A percentile compares a stretch with the other conserved stretches of the same genome.
Evolutionary conservation across 2,329 filamentous ascomycete genomes (phyloP).

Genomic region (Orbilia oligospora): DNA sequence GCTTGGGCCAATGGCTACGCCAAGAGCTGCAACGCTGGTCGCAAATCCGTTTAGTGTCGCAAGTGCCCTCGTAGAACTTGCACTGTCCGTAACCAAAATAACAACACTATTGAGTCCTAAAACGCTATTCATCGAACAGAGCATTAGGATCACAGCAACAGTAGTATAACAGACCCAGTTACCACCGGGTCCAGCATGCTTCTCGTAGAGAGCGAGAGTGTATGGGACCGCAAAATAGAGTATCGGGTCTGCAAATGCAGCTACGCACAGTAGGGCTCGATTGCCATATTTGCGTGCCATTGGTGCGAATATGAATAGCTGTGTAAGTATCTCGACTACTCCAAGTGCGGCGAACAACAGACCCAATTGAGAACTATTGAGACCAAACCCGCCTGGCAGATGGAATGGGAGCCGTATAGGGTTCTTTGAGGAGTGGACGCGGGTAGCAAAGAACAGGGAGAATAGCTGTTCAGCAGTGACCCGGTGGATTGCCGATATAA

Average conservation of each 20-base stretch:
- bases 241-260: slow-evolving; percentile 25
- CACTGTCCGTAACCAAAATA: slow-evolving; percentile 42
- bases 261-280: slow-evolving; percentile 8
- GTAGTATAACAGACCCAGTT: slow-evolving; percentile 28
- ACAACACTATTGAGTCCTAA: slow-evolving; percentile 39
- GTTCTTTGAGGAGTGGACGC: slow-evolving; percentile 62
- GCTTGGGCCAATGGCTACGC: slow-evolving; percentile 21
- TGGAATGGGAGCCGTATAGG: slow-evolving; percentile 69
- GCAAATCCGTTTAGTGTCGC: slow-evolving; percentile 41
- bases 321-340: slow-evolving; percentile 73
- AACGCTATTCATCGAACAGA: slow-evolving; percentile 31
- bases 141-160: slow-evolving; percentile 7
- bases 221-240: slow-evolving; percentile 39
- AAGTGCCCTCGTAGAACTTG: slow-evolving; percentile 23
- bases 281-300: slow-evolving; percentile 29
- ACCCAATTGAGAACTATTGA: slow-evolving; percentile 76
- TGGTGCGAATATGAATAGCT: slow-evolving; percentile 74
- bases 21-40: slow-evolving; percentile 13
- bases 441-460: slow-evolving; percentile 86
- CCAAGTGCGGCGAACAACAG: slow-evolving; percentile 75
- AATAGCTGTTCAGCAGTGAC: slow-evolving; percentile 95
- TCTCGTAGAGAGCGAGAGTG: slow-evolving; percentile 29
- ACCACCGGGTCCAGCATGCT: neutral
- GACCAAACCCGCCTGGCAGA: slow-evolving; percentile 75
- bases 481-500: slow-evolving; percentile 88